These are phyloP conservation scores for Jamesozyma spencerorum DNA, from an alignment of 805 yeast genomes.

Conservation along the genomic window DNA sequence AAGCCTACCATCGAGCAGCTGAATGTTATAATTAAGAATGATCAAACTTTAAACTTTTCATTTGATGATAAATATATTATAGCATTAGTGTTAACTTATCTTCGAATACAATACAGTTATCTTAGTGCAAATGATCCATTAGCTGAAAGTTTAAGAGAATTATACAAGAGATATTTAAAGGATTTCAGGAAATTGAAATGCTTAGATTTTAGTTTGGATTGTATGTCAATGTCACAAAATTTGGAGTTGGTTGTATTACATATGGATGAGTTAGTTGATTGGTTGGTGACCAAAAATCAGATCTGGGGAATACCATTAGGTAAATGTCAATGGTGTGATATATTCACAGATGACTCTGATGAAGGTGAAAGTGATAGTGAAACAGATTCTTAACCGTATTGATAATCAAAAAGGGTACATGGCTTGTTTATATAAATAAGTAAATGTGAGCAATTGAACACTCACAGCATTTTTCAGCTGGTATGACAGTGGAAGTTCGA, in stretches of 20 bases:
- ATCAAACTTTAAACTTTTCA: conserved; percentile 36
- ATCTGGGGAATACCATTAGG: conserved; percentile 73
- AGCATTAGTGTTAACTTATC: conserved; percentile 52
- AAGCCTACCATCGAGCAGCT: conserved; percentile 42
- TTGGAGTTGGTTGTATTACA: conserved; percentile 30
- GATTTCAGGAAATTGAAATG: conserved; percentile 65
- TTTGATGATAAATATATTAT: conserved; percentile 51
- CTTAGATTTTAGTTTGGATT: conserved; percentile 31
- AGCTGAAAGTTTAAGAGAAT: conserved; percentile 38
- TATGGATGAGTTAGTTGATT: conserved; percentile 71
- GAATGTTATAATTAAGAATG: conserved; percentile 36
- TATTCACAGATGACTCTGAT: conserved; percentile 20
- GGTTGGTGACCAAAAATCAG: conserved; percentile 44
- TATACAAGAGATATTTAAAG: conserved; percentile 45
- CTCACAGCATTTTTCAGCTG: no score
- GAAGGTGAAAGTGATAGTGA: conserved; percentile 17
- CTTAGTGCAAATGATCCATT: conserved; percentile 31
- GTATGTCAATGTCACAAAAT: conserved; percentile 24
- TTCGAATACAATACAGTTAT: conserved; percentile 35
- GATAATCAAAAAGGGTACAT: neutral
- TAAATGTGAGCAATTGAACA: neutral
- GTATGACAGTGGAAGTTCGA: no score
- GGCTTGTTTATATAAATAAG: neutral
- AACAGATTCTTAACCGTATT: no score
- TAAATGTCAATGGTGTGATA: conserved; percentile 36